Evolutionary conservation across 2,329 filamentous ascomycete genomes (phyloP).

Genomic region (Gnomoniopsis smithogilvyi): DNA sequence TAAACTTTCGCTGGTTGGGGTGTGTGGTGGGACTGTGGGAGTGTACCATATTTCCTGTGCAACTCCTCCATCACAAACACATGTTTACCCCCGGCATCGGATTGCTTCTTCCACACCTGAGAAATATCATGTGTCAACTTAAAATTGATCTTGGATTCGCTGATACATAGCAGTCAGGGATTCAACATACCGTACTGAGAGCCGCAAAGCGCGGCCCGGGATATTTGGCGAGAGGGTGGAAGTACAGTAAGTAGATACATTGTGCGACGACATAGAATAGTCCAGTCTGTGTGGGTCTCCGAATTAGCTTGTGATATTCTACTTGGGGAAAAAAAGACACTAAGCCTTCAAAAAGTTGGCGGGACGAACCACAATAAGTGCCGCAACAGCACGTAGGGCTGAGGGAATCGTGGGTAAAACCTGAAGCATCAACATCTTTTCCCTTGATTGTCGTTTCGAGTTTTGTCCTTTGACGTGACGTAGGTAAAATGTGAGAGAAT

Average conservation of each 20-base stretch:
- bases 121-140: background rate
- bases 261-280: background rate
- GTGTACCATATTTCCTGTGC: constrained; percentile 5
- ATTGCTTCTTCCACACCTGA: constrained; percentile 4
- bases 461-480: too few species aligned
- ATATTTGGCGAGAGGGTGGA: constrained; percentile 14
- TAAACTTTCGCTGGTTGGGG: too few species aligned
- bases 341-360: background rate
- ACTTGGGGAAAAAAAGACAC: background rate
- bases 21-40: too few species aligned
- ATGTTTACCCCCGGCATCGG: background rate
- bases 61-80: constrained; percentile 5
- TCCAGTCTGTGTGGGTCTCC: background rate
- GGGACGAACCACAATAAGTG: background rate
- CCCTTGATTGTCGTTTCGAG: too few species aligned
- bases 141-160: too few species aligned
- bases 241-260: constrained; percentile 12
- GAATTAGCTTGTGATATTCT: too few species aligned
- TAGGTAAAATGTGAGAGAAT: too few species aligned
- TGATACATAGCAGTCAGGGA: too few species aligned
- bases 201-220: constrained; percentile 6
- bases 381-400: background rate
- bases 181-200: background rate
- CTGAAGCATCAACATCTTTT: background rate
- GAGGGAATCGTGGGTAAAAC: background rate